Evolutionary conservation across 2,329 filamentous ascomycete genomes (phyloP), one percentile per base, ranked within the genome.

Genomic region (Phaeosphaeria sp.): DNA sequence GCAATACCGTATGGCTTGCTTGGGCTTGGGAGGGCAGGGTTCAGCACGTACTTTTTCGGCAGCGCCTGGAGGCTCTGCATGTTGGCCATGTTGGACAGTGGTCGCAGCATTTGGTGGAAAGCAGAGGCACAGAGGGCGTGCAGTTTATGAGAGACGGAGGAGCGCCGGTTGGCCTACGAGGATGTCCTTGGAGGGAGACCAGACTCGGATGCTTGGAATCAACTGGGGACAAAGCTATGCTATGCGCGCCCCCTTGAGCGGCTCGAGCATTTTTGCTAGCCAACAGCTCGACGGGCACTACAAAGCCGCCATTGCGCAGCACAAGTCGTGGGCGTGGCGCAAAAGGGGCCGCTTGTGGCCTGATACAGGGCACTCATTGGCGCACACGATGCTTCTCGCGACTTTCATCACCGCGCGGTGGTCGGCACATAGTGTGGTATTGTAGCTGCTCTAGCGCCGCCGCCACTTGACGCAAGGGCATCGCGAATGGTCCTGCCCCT

Each of bases 21-120:
- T 21, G 42, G 18, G n/a, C n/a, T n/a, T 44, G n/a, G n/a, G 21
- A 21, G 42, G 18, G 42, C 42, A 10, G 18, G 42, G 42, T n/a
- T n/a, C 43, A 23, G 21, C 20, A 55, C 58, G 33, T 55, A 60
- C 58, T 58, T 60, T 60, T 54, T 51, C 13, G 58, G 58, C 47
- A 60, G 23, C 21, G 46, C 51, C 41, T 62, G 59, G 5, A 59
- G 49, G 11, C 42, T 23, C 42, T 58, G 56, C 56, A 62, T 57
- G 47, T 44, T 54, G 18, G 44, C 51, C 33, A 54, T 42, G 21
- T 46, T 43, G 25, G 58, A 36, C 21, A 52, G 46, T 10, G 48
- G 51, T 46, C 41, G 57, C 50, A 46, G 22, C 53, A 56, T 52
- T 2, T 42, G 27, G 23, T 17, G 36, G 15, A 39, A 17, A 39